Evolutionary conservation across 208 protist genomes (phyloP), one percentile per base, ranked within the genome.

Genomic region (Leishmania gerbilli): DNA sequence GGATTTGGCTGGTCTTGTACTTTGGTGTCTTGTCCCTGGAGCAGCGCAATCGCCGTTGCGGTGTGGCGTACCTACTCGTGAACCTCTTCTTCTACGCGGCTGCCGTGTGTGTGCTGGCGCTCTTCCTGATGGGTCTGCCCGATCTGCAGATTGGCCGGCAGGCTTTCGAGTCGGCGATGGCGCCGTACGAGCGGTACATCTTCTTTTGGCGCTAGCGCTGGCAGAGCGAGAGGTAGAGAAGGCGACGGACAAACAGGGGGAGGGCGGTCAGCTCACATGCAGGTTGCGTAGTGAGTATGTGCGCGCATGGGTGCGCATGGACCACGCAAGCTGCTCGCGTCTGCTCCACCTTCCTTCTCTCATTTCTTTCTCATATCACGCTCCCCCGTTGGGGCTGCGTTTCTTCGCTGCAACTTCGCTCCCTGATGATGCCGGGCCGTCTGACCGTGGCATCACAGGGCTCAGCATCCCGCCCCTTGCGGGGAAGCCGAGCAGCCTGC

Each of bases 101-200:
- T 9, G 83, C 82, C 55, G 19, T 81, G 58, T 90, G 79, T 51
- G 76, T 97, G 24, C 49, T 96, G 17, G 89, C 65, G 24, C 76
- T 97, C 13, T 95, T 95, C 60, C 64, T 86, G 37, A 97, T 97
- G 95, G 93, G 88, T 15, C 75, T 96, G 78, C 93, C 95, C 1
- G 95, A 97, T 79, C 75, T 96, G 47, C 92, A 96, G 79, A 78
- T 95, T 45, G 90, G 92, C 1, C 89, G 92, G n/a, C 68, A 37
- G 8, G 21, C 71, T 27, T 97, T 97, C 79, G 88, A 95, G 71
- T 24, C 76, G 8, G 85, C 87, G 37, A 71, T 96, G 49, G 83
- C 82, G 24, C 93, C 93, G 55, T 93, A 95, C 80, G 91, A 89
- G 74, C 42, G 27, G 7, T 78, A 71, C 60, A 76, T 96, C n/a